Evolutionary conservation across 2,329 filamentous ascomycete genomes (phyloP).

Genomic region (Pseudogymnoascus sp.): DNA sequence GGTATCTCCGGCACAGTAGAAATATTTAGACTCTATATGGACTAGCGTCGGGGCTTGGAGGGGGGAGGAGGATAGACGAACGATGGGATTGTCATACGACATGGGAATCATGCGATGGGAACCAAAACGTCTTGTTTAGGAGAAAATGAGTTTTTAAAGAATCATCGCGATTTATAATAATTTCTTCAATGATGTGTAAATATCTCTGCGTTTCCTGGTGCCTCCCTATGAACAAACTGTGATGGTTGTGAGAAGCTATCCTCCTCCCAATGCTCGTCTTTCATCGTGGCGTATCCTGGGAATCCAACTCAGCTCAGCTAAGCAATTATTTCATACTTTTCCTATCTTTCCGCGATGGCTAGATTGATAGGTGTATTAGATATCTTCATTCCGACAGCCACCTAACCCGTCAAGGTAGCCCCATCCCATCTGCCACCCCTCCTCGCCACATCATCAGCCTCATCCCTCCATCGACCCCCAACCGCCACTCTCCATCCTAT

Average conservation of each 20-base stretch:
- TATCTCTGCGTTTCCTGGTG: neutral
- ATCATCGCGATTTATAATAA: neutral
- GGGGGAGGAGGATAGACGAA: neutral
- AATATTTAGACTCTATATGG: neutral
- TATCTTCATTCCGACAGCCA: neutral
- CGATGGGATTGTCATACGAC: neutral
- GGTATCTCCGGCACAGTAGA: neutral
- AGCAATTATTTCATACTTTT: neutral
- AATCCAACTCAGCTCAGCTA: neutral
- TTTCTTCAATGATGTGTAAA: neutral
- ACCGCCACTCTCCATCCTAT: neutral
- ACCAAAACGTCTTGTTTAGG: neutral
- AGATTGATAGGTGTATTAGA: neutral
- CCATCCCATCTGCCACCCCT: neutral
- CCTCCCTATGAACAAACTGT: neutral
- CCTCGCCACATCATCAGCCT: neutral
- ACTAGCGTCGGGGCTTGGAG: slow-evolving; percentile 1
- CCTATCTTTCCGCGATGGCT: neutral
- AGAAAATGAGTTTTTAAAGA: neutral
- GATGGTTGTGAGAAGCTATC: neutral
- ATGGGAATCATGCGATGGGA: slow-evolving; percentile 2
- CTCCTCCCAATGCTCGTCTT: neutral
- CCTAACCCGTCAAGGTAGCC: neutral
- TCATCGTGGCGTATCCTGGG: neutral
- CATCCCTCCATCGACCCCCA: neutral